phyloP scores from a whole-genome alignment of 495 filamentous ascomycete genomes.

The Penicillium pulvis region DNA sequence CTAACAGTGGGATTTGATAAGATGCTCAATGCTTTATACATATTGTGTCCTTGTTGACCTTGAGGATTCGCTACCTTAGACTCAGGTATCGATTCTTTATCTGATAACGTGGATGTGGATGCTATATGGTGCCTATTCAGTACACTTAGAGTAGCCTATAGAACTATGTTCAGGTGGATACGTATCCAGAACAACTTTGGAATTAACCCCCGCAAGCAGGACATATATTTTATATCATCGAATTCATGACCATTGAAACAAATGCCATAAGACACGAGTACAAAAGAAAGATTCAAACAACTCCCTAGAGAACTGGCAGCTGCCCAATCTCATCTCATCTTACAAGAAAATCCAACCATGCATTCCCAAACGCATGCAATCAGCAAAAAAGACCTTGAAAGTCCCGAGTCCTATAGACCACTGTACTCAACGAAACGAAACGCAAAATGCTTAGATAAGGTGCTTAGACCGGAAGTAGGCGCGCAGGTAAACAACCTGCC shows the following conservation, averaged over 20 bases:
- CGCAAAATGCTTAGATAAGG: constrained; percentile 61
- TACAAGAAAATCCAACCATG: constrained; percentile 11
- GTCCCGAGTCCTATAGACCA: constrained; percentile 1
- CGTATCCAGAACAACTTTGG: too few species aligned
- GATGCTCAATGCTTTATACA: too few species aligned
- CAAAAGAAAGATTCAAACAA: constrained; percentile 31
- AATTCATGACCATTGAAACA: constrained; percentile 45
- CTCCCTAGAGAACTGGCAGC: constrained; percentile 22
- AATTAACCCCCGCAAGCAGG: constrained; percentile 17
- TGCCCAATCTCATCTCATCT: constrained; percentile 4
- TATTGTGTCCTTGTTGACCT: too few species aligned
- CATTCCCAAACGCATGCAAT: constrained; percentile 12
- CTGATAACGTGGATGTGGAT: too few species aligned
- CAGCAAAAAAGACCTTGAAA: constrained; percentile 19
- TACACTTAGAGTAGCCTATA: too few species aligned
- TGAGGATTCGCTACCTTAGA: too few species aligned
- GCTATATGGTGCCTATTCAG: too few species aligned
- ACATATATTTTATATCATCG: constrained; percentile 42
- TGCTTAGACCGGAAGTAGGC: constrained; percentile 98
- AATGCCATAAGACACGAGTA: constrained; percentile 36
- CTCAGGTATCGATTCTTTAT: too few species aligned
- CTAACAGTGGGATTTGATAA: too few species aligned
- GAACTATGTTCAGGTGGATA: too few species aligned
- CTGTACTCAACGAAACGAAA: background rate
- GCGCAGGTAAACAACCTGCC: constrained; percentile 96